Evolutionary conservation across 768 basidiomycete genomes (phyloP).

Genomic region (Tubosaeta sp.): DNA sequence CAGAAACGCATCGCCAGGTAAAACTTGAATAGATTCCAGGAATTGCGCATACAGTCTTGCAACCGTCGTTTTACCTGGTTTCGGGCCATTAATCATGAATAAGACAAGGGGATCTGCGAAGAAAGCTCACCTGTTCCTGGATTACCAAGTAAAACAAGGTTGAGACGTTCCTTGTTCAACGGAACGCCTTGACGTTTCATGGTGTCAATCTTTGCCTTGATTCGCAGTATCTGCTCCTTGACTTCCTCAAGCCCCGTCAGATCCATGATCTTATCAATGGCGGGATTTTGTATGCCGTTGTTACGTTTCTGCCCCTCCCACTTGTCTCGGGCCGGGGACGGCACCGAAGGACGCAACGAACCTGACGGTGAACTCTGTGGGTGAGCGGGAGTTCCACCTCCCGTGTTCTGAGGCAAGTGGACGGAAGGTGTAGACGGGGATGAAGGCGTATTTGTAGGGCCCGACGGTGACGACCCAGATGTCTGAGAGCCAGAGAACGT

Average conservation of each 20-base stretch:
- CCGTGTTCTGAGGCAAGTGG: conserved; percentile 1
- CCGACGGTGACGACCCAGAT: not conserved
- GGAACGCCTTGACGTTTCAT: conserved; percentile 47
- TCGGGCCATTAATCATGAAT: not conserved
- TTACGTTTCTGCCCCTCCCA: conserved; percentile 35
- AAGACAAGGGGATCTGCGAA: too few relatives aligned
- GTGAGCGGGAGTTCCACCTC: not conserved
- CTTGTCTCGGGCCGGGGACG: not conserved
- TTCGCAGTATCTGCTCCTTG: conserved; percentile 51
- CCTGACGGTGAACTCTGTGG: conserved; percentile 1
- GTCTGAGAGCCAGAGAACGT: not conserved
- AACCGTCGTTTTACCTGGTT: not conserved
- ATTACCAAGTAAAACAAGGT: conserved; percentile 60
- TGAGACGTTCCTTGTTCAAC: conserved; percentile 53
- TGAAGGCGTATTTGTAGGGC: not conserved
- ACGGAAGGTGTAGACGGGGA: not conserved
- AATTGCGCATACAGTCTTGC: conserved; percentile 63
- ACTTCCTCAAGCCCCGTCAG: conserved; percentile 66
- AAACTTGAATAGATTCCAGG: conserved; percentile 47
- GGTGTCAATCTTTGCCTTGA: conserved; percentile 50
- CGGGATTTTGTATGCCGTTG: conserved; percentile 46
- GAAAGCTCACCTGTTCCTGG: conserved; percentile 70
- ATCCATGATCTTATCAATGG: conserved; percentile 63
- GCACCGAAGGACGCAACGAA: not conserved
- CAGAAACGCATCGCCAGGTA: conserved; percentile 50